These are phyloP conservation scores for Golubevia pallescens DNA, from an alignment of 1,284 basidiomycete genomes.

Conservation along the genomic window DNA sequence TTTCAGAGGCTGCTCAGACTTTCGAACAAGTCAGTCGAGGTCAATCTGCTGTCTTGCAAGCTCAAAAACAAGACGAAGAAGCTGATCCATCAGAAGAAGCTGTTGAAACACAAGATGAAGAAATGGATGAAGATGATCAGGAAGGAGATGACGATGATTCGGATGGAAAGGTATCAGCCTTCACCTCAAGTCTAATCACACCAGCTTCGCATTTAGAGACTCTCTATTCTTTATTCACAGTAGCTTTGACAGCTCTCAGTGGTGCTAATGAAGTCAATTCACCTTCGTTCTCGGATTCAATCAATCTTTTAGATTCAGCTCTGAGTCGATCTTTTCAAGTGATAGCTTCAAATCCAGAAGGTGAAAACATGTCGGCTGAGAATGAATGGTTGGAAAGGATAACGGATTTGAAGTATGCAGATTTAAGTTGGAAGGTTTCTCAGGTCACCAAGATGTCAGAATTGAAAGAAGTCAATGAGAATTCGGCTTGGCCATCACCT, in stretches of 20 bases:
- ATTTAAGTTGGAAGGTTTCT: not conserved
- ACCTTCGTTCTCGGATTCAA: too few relatives aligned
- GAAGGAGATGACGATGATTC: conserved; percentile 5
- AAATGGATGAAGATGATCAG: conserved; percentile 4
- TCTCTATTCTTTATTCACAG: conserved; percentile 17
- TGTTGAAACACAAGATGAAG: conserved; percentile 1
- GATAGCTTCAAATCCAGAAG: not conserved
- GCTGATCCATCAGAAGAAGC: not conserved
- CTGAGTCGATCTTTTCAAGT: conserved; percentile 11
- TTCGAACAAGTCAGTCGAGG: conserved; percentile 18
- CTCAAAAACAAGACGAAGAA: not conserved
- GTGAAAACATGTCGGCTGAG: conserved; percentile 4
- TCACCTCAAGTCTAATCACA: conserved; percentile 36
- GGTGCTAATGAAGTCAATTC: too few relatives aligned
- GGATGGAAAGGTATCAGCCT: conserved; percentile 20
- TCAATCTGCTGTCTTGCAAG: not conserved
- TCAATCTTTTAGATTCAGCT: not conserved
- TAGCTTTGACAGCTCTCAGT: not conserved
- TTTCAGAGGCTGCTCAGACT: conserved; percentile 3
- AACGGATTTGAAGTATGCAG: conserved; percentile 1
- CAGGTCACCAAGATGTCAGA: conserved; percentile 15
- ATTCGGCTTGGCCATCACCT: conserved; percentile 1
- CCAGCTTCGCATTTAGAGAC: conserved; percentile 31
- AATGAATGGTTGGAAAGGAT: conserved; percentile 9
- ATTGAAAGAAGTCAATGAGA: not conserved